A percentile compares a stretch with the other conserved stretches of the same genome.
phyloP scores from a whole-genome alignment of 2,329 filamentous ascomycete genomes.

The Ilyonectria sp. region DNA sequence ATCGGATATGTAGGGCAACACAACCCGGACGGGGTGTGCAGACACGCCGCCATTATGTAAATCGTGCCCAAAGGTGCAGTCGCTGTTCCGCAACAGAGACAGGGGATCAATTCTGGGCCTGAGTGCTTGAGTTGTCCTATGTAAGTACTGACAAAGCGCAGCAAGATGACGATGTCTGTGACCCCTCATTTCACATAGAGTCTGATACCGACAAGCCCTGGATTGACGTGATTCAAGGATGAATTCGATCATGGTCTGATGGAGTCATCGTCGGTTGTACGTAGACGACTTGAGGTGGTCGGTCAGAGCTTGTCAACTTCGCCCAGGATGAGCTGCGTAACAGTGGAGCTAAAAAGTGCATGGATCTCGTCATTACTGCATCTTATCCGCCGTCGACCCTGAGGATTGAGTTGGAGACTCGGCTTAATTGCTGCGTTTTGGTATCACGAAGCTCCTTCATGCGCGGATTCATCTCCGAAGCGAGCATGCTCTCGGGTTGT shows the following conservation, averaged over 20 bases:
- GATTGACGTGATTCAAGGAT: slow-evolving; percentile 23
- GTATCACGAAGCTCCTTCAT: slow-evolving; percentile 24
- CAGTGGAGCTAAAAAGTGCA: slow-evolving; percentile 41
- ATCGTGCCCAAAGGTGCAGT: slow-evolving; percentile 10
- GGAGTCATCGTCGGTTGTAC: slow-evolving; percentile 25
- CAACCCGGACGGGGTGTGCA: slow-evolving; percentile 2
- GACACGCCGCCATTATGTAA: slow-evolving; percentile 36
- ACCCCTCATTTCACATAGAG: slow-evolving; percentile 29
- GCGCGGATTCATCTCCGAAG: slow-evolving; percentile 1
- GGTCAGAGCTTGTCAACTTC: slow-evolving; percentile 29
- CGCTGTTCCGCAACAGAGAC: slow-evolving; percentile 28
- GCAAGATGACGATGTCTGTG: not conserved
- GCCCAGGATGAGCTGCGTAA: slow-evolving; percentile 29
- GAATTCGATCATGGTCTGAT: slow-evolving; percentile 37
- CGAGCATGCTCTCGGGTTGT: slow-evolving; percentile 8
- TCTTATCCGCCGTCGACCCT: slow-evolving; percentile 29
- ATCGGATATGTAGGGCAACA: slow-evolving; percentile 4
- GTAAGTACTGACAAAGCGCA: not conserved
- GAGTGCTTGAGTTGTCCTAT: not conserved
- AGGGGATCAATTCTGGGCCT: slow-evolving; percentile 11
- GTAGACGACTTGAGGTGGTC: slow-evolving; percentile 19
- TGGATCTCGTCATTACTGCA: slow-evolving; percentile 46
- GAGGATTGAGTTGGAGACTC: slow-evolving; percentile 27
- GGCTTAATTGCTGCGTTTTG: slow-evolving; percentile 16
- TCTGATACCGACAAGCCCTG: slow-evolving; percentile 32